Evolutionary conservation across 140 eudicot species (phyloP).

Genomic region (Cichorium intybus): DNA sequence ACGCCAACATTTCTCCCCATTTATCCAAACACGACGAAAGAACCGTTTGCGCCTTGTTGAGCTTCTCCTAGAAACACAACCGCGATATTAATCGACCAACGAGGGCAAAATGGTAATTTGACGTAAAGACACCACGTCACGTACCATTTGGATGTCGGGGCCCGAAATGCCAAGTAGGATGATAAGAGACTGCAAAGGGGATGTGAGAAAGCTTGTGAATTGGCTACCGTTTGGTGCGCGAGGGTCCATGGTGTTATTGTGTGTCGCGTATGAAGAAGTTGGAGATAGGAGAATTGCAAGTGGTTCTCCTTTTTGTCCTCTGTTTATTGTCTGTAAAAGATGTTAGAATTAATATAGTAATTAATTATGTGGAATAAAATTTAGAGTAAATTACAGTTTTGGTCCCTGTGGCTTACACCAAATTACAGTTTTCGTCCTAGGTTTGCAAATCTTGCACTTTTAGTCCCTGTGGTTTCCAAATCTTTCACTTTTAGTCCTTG

Average conservation of each 20-base stretch:
- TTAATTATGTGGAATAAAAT: not conserved
- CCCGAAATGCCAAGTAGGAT: conserved; percentile 58
- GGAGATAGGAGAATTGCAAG: conserved; percentile 74
- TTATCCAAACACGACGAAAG: conserved; percentile 50
- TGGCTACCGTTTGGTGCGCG: conserved; percentile 55
- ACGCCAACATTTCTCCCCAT: conserved; percentile 54
- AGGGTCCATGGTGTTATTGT: conserved; percentile 30
- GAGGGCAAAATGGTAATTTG: not conserved
- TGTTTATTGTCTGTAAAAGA: conserved; percentile 41
- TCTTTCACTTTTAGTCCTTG: no score
- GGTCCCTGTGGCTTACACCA: no score
- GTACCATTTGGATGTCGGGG: conserved; percentile 55
- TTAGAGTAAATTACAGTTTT: no score
- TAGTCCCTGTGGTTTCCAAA: no score
- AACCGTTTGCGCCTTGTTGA: conserved; percentile 43
- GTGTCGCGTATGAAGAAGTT: conserved; percentile 36
- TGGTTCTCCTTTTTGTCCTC: conserved; percentile 66
- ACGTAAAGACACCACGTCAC: not conserved
- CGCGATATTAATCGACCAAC: not conserved
- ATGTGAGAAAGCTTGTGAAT: conserved; percentile 67
- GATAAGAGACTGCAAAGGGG: conserved; percentile 72
- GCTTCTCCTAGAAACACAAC: conserved; percentile 48
- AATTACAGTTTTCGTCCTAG: no score
- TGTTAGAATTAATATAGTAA: not conserved
- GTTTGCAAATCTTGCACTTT: no score